Evolutionary conservation across 257 asterid species (phyloP).

Genomic region (Fraxinus anomala): DNA sequence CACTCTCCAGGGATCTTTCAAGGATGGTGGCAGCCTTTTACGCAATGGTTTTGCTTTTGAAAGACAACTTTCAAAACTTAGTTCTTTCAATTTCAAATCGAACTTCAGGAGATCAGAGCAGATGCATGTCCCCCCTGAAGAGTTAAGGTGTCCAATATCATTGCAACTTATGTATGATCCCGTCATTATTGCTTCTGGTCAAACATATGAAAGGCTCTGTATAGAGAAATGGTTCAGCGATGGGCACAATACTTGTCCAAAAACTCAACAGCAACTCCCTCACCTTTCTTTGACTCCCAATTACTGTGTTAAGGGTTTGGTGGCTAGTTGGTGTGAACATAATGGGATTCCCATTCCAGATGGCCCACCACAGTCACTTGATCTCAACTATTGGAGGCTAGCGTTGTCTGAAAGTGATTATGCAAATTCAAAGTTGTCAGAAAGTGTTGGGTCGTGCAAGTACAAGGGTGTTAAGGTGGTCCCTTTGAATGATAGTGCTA

Average conservation of each 20-base stretch:
- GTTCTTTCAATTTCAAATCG: constrained; percentile 88
- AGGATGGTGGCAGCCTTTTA: constrained; percentile 55
- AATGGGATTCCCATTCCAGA: constrained; percentile 78
- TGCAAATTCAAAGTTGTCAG: constrained; percentile 59
- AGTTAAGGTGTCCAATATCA: constrained; percentile 92
- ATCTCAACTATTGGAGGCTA: constrained; percentile 97
- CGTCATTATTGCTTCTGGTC: constrained; percentile 95
- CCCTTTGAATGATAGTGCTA: constrained; percentile 78
- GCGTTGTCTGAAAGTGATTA: constrained; percentile 82
- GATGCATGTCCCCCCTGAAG: constrained; percentile 85
- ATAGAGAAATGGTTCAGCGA: constrained; percentile 96
- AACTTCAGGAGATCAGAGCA: constrained; percentile 79
- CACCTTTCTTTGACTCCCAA: constrained; percentile 92
- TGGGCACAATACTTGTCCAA: constrained; percentile 95
- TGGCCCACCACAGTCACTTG: constrained; percentile 97
- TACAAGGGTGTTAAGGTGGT: constrained; percentile 81
- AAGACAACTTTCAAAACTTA: constrained; percentile 76
- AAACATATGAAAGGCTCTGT: constrained; percentile 95
- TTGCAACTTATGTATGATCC: constrained; percentile 96
- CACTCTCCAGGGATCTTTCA: constrained; percentile 71
- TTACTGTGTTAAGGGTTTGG: constrained; percentile 95
- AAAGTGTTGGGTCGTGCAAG: constrained; percentile 59
- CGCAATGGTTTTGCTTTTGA: constrained; percentile 71
- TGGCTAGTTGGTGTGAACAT: constrained; percentile 96
- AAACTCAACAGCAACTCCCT: constrained; percentile 94